phyloP scores from a whole-genome alignment of 2,329 filamentous ascomycete genomes.

The Stachybotrys chartarum region DNA sequence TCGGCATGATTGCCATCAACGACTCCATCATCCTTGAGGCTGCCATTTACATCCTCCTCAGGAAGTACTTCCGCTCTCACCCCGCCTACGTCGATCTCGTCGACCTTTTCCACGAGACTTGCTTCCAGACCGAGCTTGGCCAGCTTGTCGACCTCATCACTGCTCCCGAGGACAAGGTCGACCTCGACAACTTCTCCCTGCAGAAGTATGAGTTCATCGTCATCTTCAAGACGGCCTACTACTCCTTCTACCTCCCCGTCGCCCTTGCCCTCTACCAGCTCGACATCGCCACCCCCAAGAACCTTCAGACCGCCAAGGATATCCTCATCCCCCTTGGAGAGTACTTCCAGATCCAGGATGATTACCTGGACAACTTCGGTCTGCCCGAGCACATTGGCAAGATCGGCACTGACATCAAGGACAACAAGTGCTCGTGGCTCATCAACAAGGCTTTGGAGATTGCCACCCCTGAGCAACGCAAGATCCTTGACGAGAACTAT shows the following conservation, averaged over 20 bases:
- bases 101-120: slow-evolving; percentile 93
- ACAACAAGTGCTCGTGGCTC: slow-evolving; percentile 99
- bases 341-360: slow-evolving; percentile 99
- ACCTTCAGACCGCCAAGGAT: slow-evolving; percentile 80
- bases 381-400: slow-evolving; percentile 91
- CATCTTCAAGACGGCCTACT: slow-evolving; percentile 99
- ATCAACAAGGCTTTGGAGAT: slow-evolving; percentile 87
- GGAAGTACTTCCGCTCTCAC: slow-evolving; percentile 87
- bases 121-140: slow-evolving; percentile 90
- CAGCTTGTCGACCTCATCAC: slow-evolving; percentile 94
- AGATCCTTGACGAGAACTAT: slow-evolving; percentile 86
- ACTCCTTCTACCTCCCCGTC: slow-evolving; percentile 97
- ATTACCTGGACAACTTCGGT: slow-evolving; percentile 97
- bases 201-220: slow-evolving; percentile 98
- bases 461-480: slow-evolving; percentile 76
- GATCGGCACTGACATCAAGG: slow-evolving; percentile 97
- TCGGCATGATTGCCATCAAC: slow-evolving; percentile 97
- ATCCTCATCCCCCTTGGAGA: slow-evolving; percentile 96
- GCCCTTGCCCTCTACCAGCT: slow-evolving; percentile 83
- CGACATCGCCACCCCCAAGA: slow-evolving; percentile 76
- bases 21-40: slow-evolving; percentile 94
- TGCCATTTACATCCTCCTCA: slow-evolving; percentile 82
- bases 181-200: slow-evolving; percentile 92
- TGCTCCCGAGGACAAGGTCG: slow-evolving; percentile 85
- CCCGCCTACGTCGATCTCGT: slow-evolving; percentile 83